phyloP scores from a whole-genome alignment of 2,329 filamentous ascomycete species.

The Curvularia verruculosa region DNA sequence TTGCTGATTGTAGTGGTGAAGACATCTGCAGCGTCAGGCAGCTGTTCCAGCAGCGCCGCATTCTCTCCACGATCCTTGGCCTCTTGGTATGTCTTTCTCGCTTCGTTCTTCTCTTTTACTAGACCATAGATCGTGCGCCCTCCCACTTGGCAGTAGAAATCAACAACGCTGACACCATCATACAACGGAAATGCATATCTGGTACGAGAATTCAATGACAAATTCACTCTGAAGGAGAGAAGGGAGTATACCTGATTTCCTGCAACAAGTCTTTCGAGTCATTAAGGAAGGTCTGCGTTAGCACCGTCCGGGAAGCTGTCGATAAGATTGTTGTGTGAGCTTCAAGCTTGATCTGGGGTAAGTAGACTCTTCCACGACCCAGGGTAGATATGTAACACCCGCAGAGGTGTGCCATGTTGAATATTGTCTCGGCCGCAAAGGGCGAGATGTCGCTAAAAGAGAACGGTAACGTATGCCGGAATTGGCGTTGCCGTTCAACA shows the following conservation, averaged over 20 bases:
- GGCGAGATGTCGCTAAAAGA: background rate
- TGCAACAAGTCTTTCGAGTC: background rate
- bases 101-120: conserved; percentile 11
- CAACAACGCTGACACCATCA: conserved; percentile 12
- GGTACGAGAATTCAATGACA: background rate
- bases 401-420: background rate
- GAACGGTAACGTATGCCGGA: background rate
- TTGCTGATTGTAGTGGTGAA: conserved; percentile 12
- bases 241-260: conserved; percentile 1
- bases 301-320: conserved; percentile 6
- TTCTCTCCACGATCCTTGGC: conserved; percentile 6
- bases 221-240: no score
- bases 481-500: background rate
- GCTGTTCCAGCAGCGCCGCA: conserved; percentile 9
- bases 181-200: conserved; percentile 14
- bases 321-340: conserved; percentile 8
- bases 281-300: conserved; percentile 9
- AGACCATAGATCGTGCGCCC: conserved; percentile 11
- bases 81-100: conserved; percentile 9
- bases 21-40: conserved; percentile 12
- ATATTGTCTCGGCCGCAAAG: no score
- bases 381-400: conserved; percentile 9
- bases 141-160: conserved; percentile 9
- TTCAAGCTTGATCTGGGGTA: conserved; percentile 8
- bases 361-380: background rate